phyloP scores from a whole-genome alignment of 352 stramenopile genomes.

The Globisporangium perplexum region DNA sequence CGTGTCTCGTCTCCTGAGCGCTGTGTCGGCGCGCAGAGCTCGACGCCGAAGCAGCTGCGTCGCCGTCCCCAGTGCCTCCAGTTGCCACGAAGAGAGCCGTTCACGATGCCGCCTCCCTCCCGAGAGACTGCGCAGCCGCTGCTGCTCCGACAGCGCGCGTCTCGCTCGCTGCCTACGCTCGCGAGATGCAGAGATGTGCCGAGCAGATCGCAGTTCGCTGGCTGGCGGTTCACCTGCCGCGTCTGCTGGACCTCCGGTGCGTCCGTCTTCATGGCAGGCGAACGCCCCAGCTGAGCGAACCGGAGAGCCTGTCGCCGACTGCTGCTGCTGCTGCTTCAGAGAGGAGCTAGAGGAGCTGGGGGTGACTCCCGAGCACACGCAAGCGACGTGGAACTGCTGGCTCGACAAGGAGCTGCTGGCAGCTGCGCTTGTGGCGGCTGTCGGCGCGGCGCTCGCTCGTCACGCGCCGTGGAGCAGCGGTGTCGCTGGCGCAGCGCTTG shows the following conservation, averaged over 20 bases:
- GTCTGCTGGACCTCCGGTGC: background rate
- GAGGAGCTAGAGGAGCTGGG: background rate
- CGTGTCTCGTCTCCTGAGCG: background rate
- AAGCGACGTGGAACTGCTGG: background rate
- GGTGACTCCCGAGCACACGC: background rate
- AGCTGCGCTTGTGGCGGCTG: background rate
- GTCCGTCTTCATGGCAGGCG: too few relatives aligned
- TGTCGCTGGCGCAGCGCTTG: background rate
- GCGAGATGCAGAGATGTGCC: background rate
- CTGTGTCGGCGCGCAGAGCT: background rate
- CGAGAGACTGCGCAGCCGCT: background rate
- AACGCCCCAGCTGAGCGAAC: background rate
- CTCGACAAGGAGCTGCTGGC: background rate
- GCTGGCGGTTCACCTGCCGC: constrained; percentile 1
- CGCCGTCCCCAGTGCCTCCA: too few relatives aligned
- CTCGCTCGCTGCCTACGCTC: background rate
- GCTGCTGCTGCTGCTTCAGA: background rate
- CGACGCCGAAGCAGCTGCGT: background rate
- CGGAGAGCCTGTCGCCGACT: background rate
- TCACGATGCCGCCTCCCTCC: background rate
- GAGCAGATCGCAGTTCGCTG: background rate
- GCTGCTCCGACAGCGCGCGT: background rate
- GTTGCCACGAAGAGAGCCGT: background rate
- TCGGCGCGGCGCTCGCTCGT: background rate
- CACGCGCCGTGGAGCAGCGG: background rate